Base-by-base conservation (phyloP, 495 filamentous ascomycete genomes). In the Ascodesmis nigricans region DNA sequence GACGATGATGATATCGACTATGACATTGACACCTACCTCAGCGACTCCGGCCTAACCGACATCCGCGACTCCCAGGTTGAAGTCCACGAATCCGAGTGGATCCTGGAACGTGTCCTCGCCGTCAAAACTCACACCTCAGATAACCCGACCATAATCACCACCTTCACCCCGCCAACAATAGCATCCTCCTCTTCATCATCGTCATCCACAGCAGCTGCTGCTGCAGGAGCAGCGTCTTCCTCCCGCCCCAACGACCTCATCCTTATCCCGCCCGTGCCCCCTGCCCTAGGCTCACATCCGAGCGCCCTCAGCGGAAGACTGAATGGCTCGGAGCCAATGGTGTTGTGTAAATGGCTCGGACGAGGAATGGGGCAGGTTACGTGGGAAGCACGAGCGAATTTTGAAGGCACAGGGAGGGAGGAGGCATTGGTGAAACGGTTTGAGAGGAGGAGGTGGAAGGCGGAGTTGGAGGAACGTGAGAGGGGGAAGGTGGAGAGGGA, bases 261-360 rank as follows among this genome's bases (percentile, higher is more conserved):
- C 14, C 16, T 23, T 46, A 46, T 35, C n/a, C n/a, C n/a, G n/a
- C n/a, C n/a, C n/a, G n/a, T n/a, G n/a, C n/a, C n/a, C n/a, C n/a
- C n/a, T n/a, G n/a, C n/a, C n/a, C n/a, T n/a, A n/a, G n/a, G n/a
- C n/a, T n/a, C n/a, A n/a, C n/a, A n/a, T n/a, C n/a, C n/a, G n/a
- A n/a, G n/a, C n/a, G n/a, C n/a, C n/a, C n/a, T n/a, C n/a, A n/a
- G n/a, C n/a, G n/a, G n/a, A n/a, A n/a, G n/a, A n/a, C n/a, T n/a
- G n/a, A 14, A 30, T 14, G 28, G 28, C 28, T 14, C 30, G 5
- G 30, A 33, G 10, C n/a, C 7, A 5, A 17, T 33, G 30, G 33
- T 35, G 22, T 28, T 49, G 18, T 41, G 44, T 15, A 49, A 48
- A 35, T 49, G 46, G 46, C 45, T 49, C 6, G 46, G 46, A 10